phyloP scores from a whole-genome alignment of 2,329 filamentous ascomycete species.

The Cercospora sp. region DNA sequence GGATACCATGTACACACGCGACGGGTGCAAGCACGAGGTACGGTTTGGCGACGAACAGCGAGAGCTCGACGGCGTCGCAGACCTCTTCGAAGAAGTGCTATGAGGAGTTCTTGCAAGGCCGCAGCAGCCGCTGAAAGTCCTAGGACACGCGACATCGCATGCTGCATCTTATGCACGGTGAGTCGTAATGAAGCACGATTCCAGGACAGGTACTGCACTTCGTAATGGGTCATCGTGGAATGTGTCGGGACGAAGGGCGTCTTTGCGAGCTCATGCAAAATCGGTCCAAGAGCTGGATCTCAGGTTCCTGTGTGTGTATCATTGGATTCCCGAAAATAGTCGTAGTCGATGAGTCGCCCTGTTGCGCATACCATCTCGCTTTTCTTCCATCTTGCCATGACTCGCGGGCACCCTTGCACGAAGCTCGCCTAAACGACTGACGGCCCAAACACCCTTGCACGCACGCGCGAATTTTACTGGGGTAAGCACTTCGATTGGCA shows the following conservation, averaged over 20 bases:
- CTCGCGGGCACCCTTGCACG: constrained; percentile 8
- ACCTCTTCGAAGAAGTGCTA: constrained; percentile 17
- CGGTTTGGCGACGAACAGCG: constrained; percentile 15
- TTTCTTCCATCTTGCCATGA: background rate
- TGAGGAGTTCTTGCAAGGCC: too few species aligned
- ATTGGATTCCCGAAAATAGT: background rate
- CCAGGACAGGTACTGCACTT: background rate
- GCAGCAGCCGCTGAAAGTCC: background rate
- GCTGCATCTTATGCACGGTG: background rate
- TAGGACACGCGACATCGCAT: background rate
- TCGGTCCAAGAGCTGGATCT: background rate
- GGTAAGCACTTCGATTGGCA: constrained; percentile 3
- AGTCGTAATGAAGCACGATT: background rate
- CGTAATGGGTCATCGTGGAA: background rate
- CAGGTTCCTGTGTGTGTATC: background rate
- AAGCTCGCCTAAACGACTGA: constrained; percentile 7
- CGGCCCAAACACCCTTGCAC: constrained; percentile 3
- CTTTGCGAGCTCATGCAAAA: background rate
- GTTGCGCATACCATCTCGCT: background rate
- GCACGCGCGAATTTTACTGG: background rate
- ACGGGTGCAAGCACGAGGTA: constrained; percentile 24
- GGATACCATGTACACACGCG: constrained; percentile 11
- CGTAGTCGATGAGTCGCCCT: background rate
- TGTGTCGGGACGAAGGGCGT: background rate
- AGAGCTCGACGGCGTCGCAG: constrained; percentile 19